Base-by-base conservation (phyloP, 2,329 filamentous ascomycete genomes). In the Fusarium vanettenii region DNA sequence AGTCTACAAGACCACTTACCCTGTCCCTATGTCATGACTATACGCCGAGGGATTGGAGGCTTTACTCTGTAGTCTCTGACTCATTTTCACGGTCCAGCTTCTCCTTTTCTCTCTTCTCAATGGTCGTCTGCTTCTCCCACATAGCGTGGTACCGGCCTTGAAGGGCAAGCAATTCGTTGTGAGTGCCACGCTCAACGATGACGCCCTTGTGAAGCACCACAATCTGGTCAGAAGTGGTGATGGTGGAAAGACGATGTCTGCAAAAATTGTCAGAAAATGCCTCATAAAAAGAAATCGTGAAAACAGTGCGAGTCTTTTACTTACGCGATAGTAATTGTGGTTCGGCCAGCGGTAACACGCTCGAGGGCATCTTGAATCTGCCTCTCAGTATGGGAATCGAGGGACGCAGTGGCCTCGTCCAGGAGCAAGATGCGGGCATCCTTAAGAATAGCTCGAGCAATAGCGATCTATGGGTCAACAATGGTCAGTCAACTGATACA, bases 321-420 rank as follows among this genome's bases (percentile, higher is more conserved):
- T 77, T 81, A 84, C 77, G 87, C 87, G 16, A 89, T 87, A 2
- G 87, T 87, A 64, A 89, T 87, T 0, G 87, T 89, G 0, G 87
- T 89, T 41, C 87, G 83, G 3, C 87, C 87, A 6, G 82, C 80
- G 18, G 84, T 87, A 8, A 89, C 82, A 29, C 82, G 83, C 70
- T 85, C 83, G 27, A 89, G 86, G 7, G 87, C 87, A 60, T 87
- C 84, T 76, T 91, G 89, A 41, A 91, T 91, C 64, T 87, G 85
- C 37, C 86, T 85, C 76, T 91, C 89, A 1, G 89, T 91, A 29
- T 89, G 87, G 0, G 90, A 89, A 63, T 93, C 89, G 25, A 94
- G 87, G 4, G 92, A 92, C 1, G 91, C 92, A 5, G 93, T 94
- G 0, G 92, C 90, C 80, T 94, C 92, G 75, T 94, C 92, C 0